Evolutionary conservation across 306 rosid genomes (phyloP).

Genomic region (Cicer yamashitae): DNA sequence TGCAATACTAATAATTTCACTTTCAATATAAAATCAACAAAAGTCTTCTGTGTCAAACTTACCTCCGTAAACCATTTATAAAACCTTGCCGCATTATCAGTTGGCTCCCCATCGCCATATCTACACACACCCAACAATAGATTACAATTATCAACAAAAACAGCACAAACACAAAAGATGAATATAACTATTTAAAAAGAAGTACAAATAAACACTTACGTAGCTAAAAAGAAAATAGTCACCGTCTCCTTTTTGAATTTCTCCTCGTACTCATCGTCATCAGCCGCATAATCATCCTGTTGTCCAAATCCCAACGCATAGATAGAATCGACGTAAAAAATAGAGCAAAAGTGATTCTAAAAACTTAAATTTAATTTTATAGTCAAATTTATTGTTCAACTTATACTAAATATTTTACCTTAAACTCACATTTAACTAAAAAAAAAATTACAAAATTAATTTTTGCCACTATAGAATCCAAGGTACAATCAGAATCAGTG

Average conservation of each 20-base stretch:
- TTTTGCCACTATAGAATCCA: too few species aligned
- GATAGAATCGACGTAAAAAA: conserved; percentile 36
- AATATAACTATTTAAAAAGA: not conserved
- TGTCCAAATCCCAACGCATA: conserved; percentile 9
- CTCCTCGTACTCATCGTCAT: conserved; percentile 79
- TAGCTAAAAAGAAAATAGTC: conserved; percentile 86
- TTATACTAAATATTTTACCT: too few species aligned
- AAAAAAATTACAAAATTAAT: too few species aligned
- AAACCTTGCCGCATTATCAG: conserved; percentile 93
- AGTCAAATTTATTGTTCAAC: too few species aligned
- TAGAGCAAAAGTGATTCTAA: not conserved
- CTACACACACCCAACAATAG: conserved; percentile 55
- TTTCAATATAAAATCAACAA: conserved; percentile 5
- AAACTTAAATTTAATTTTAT: too few species aligned
- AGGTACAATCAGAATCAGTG: not conserved
- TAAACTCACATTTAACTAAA: too few species aligned
- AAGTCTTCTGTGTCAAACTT: not conserved
- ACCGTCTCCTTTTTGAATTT: conserved; percentile 72
- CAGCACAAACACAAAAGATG: not conserved
- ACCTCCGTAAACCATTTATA: conserved; percentile 97
- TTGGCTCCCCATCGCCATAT: conserved; percentile 99
- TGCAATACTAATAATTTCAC: not conserved
- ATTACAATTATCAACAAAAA: conserved; percentile 21
- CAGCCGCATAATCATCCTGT: conserved; percentile 90
- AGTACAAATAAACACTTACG: conserved; percentile 60